Percentiles rank a stretch among this genome's conserved stretches.
phyloP scores from a whole-genome alignment of 2,329 filamentous ascomycete species.

The Podosphaera fusca region DNA sequence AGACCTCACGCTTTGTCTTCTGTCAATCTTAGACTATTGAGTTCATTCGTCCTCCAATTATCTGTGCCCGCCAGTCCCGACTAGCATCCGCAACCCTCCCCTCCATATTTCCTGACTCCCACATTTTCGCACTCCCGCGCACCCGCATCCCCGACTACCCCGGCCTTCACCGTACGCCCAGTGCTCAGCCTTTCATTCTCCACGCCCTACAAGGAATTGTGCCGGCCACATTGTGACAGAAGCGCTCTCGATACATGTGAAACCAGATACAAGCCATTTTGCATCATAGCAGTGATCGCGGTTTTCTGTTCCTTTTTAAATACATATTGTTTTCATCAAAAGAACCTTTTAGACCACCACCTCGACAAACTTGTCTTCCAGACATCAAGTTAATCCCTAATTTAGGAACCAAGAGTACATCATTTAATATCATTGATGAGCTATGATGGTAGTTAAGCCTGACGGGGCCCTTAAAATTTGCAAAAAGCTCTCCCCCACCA shows the following conservation, averaged over 20 bases:
- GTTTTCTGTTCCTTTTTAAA: background rate
- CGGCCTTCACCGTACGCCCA: no score
- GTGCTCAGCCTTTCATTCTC: no score
- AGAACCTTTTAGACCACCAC: background rate
- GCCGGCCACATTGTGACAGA: no score
- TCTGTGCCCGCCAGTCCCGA: no score
- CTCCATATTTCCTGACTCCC: no score
- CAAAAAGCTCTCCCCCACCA: background rate
- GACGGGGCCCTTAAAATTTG: background rate
- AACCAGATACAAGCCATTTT: background rate
- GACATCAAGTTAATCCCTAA: slow-evolving; percentile 1
- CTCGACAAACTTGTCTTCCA: background rate
- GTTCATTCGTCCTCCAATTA: no score
- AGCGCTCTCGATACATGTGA: background rate
- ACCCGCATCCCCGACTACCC: no score
- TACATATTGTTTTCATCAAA: background rate
- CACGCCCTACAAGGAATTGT: no score
- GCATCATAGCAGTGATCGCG: background rate
- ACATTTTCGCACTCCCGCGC: no score
- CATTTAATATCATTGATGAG: background rate
- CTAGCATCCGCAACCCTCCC: no score
- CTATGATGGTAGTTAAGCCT: background rate
- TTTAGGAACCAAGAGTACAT: background rate
- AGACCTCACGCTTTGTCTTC: no score
- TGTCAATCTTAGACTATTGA: no score